These are phyloP conservation scores for Aspergillus sp. DNA, from an alignment of 2,329 filamentous ascomycete genomes.

Conservation along the genomic window DNA sequence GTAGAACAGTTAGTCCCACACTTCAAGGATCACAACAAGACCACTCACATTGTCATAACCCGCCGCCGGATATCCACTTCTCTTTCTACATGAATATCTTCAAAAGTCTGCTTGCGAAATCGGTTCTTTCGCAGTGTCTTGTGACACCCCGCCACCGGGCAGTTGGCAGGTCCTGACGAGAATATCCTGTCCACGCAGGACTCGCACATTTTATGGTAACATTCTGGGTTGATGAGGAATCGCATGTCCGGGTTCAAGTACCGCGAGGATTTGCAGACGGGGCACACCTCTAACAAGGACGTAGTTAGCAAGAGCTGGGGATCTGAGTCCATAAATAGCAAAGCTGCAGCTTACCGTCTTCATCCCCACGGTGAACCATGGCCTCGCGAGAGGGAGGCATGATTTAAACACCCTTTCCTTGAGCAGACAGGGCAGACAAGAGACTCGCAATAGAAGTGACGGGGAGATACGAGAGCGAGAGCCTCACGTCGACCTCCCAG, in stretches of 20 bases:
- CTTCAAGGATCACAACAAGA: neutral
- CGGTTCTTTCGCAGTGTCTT: conserved; percentile 82
- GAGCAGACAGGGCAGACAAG: conserved; percentile 4
- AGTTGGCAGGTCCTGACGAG: conserved; percentile 86
- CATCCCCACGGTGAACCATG: conserved; percentile 43
- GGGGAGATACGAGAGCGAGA: conserved; percentile 8
- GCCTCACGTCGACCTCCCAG: neutral
- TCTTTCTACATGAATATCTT: conserved; percentile 82
- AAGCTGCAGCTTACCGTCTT: conserved; percentile 42
- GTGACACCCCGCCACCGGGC: conserved; percentile 86
- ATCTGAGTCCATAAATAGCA: neutral
- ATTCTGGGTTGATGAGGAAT: conserved; percentile 96
- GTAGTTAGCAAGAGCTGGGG: conserved; percentile 14
- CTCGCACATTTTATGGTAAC: conserved; percentile 99
- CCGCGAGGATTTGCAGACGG: conserved; percentile 93
- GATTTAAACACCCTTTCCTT: conserved; percentile 8
- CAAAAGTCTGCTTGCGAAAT: conserved; percentile 88
- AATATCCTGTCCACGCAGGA: conserved; percentile 95
- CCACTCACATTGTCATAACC: conserved; percentile 64
- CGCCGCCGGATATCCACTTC: conserved; percentile 89
- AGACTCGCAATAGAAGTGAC: conserved; percentile 10
- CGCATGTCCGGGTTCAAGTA: conserved; percentile 94
- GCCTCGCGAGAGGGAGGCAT: conserved; percentile 41
- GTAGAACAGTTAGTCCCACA: neutral
- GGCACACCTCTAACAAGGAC: conserved; percentile 73